Evolutionary conservation across 2,329 filamentous ascomycete genomes (phyloP).

Genomic region (Xylaria sp.): DNA sequence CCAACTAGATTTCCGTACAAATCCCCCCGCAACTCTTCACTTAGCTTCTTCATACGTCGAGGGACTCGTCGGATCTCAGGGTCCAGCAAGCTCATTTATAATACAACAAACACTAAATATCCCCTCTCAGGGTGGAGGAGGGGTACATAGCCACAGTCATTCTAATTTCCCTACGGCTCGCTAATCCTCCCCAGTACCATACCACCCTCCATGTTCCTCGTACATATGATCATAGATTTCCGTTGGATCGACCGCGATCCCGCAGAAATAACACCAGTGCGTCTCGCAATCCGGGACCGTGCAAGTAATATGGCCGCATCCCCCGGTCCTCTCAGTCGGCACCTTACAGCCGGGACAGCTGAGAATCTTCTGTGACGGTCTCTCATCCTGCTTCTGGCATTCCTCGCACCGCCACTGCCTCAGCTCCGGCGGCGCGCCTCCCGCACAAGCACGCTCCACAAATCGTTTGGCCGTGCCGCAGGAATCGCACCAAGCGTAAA

Average conservation of each 20-base stretch:
- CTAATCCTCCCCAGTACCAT: slow-evolving; percentile 27
- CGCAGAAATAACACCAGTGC: slow-evolving; percentile 51
- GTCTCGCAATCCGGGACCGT: slow-evolving; percentile 36
- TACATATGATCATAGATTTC: slow-evolving; percentile 48
- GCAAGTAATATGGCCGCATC: slow-evolving; percentile 50
- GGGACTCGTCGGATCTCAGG: no score
- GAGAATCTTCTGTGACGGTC: not conserved
- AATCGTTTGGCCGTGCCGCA: slow-evolving; percentile 51
- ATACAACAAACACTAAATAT: no score
- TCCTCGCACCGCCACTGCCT: slow-evolving; percentile 49
- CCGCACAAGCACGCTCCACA: slow-evolving; percentile 51
- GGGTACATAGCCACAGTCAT: no score
- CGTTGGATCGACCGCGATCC: slow-evolving; percentile 32
- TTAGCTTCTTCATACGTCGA: no score
- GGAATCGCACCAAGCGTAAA: slow-evolving; percentile 26
- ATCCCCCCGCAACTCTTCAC: no score
- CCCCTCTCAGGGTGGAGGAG: no score
- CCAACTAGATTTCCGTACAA: no score
- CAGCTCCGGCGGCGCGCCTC: slow-evolving; percentile 46
- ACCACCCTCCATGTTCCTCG: slow-evolving; percentile 42
- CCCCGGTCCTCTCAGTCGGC: slow-evolving; percentile 45
- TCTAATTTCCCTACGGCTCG: no score
- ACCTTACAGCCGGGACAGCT: slow-evolving; percentile 43
- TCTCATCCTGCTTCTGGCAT: slow-evolving; percentile 40
- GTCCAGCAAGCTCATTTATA: no score